Evolutionary conservation across 352 stramenopile species (phyloP), one percentile per base, ranked within the genome.

Genomic region (Pythium brachiatum): DNA sequence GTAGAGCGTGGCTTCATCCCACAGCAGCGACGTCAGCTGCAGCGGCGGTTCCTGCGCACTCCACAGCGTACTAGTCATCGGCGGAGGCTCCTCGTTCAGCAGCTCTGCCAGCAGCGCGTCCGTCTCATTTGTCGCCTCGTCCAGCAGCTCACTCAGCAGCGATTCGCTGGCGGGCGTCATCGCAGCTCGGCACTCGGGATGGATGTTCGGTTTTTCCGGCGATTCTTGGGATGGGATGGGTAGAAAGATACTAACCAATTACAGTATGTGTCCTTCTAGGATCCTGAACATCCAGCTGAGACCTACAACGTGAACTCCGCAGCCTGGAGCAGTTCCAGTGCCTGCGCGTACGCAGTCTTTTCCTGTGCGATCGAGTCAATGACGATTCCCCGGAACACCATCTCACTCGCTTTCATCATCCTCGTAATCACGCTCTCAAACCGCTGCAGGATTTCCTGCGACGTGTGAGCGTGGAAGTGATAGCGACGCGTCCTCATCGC

Each of bases 331-430:
- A 16, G 11, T 29, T 52, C 23, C 47, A 54, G 47, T 25, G 12
- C 47, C 36, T 26, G 36, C 36, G 29, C 7, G 46, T 23, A 53
- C 46, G 29, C 7, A 16, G 9, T 11, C 26, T 59, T 20, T 25
- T 59, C 53, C 32, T 31, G 0, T 0, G 41, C 39, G 5, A 61
- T 61, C 25, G 52, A 23, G 5, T 20, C 4, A 2, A n/a, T 9
- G 38, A 61, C 53, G 41, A 61, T 20, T 3, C 53, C 41, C 7
- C 54, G 54, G 27, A 32, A 61, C 16, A 61, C 18, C 7, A 61
- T 23, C 27, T 61, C 54, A 21, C 53, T 61, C 0, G 16, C 20
- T 1, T 23, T 11, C 25, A 61, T 23, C 0, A 26, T 43, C 6
- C n/a, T 34, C 16, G 11, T 8, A 16, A 50, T 27, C 3, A 43